A percentile compares a stretch with the other conserved stretches of the same genome.
Conservation (phyloP, 768 basidiomycete genomes). For the Leccinum uliginosum region DNA sequence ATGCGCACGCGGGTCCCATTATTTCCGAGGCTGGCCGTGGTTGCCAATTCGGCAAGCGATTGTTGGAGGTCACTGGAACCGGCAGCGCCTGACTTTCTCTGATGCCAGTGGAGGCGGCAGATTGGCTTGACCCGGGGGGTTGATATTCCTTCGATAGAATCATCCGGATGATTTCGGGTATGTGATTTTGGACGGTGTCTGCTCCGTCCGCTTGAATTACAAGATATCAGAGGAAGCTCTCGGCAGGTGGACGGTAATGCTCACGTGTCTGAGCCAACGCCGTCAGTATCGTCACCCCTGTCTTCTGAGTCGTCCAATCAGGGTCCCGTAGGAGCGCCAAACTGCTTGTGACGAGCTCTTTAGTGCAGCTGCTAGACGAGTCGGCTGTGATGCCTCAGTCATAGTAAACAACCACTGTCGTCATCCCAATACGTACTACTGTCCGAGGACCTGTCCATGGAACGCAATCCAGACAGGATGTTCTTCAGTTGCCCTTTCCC, state of each 20-base stretch:
- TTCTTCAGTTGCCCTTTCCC: slow-evolving; percentile 11
- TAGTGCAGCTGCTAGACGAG: background rate
- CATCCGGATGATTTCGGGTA: background rate
- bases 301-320: slow-evolving; percentile 19
- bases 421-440: slow-evolving; percentile 3
- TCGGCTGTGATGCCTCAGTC: background rate
- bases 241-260: background rate
- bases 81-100: background rate
- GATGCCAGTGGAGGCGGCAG: no score
- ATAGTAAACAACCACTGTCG: rapidly evolving
- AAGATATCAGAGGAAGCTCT: background rate
- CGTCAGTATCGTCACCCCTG: slow-evolving; percentile 19
- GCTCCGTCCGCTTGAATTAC: background rate
- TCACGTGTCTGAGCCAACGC: slow-evolving; percentile 18
- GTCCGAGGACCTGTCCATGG: background rate
- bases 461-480: slow-evolving; percentile 19
- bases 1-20: slow-evolving; percentile 23
- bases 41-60: background rate
- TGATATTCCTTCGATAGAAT: background rate
- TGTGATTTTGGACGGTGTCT: background rate
- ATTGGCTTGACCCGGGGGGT: no score
- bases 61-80: background rate
- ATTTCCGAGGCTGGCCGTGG: slow-evolving; percentile 15
- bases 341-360: slow-evolving; percentile 9
- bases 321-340: background rate